Conservation (phyloP, 805 yeast genomes). For the Phaffomyces thermotolerans region DNA sequence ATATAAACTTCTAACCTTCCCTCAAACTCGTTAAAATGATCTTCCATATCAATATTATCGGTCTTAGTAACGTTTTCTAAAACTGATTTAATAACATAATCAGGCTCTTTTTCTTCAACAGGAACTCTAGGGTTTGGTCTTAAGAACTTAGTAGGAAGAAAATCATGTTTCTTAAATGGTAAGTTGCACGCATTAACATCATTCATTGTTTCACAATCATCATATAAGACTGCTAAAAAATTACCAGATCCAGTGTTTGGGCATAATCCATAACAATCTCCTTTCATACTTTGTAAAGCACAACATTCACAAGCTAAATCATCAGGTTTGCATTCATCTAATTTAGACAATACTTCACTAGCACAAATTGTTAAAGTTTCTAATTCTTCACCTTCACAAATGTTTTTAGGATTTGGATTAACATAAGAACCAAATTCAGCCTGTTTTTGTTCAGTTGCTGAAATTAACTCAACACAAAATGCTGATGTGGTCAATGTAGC, state of each 20-base stretch:
- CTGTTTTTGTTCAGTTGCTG: constrained; percentile 15
- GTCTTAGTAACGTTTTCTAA: constrained; percentile 11
- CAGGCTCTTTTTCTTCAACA: constrained; percentile 22
- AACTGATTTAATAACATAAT: constrained; percentile 16
- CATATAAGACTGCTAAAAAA: constrained; percentile 36
- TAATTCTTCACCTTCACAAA: constrained; percentile 39
- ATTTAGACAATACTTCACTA: constrained; percentile 36
- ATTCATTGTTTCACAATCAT: constrained; percentile 39
- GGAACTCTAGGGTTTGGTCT: constrained; percentile 21
- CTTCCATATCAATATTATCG: not conserved
- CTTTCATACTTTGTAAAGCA: constrained; percentile 42
- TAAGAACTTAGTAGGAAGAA: constrained; percentile 23
- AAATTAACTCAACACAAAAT: constrained; percentile 11
- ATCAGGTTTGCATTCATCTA: constrained; percentile 45
- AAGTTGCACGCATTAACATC: constrained; percentile 45
- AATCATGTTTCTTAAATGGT: constrained; percentile 40
- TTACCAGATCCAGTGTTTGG: constrained; percentile 40
- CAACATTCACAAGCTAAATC: constrained; percentile 53
- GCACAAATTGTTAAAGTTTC: constrained; percentile 38
- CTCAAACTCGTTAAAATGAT: not conserved
- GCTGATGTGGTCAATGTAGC: constrained; percentile 1
- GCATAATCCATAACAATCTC: constrained; percentile 41
- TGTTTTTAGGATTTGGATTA: constrained; percentile 40
- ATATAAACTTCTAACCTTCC: not conserved
- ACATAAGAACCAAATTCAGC: constrained; percentile 36